These are phyloP conservation scores for Amanita polypyramis DNA, from an alignment of 768 basidiomycete genomes.

Conservation along the genomic window DNA sequence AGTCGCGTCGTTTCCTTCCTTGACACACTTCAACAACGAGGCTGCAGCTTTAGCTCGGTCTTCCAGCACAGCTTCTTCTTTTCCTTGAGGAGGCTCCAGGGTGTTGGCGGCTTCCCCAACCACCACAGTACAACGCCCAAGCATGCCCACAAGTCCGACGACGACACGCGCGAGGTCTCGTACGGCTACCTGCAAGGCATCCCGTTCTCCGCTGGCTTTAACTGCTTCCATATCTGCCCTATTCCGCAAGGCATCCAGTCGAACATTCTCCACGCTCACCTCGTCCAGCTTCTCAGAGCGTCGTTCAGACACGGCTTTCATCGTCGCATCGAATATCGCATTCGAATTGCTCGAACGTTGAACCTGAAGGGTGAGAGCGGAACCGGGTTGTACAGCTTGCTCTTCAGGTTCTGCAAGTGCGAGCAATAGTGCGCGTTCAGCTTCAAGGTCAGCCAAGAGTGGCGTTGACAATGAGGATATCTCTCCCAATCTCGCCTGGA, in stretches of 20 bases:
- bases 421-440: conserved; percentile 60
- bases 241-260: conserved; percentile 53
- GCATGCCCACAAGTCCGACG: conserved; percentile 67
- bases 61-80: conserved; percentile 24
- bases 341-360: conserved; percentile 64
- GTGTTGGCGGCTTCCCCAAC: conserved; percentile 46
- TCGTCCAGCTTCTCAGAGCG: conserved; percentile 75
- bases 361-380: conserved; percentile 45
- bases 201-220: conserved; percentile 55
- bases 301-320: conserved; percentile 75
- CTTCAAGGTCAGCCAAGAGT: conserved; percentile 50
- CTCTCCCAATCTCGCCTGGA: conserved; percentile 51
- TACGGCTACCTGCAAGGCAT: conserved; percentile 52
- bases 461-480: conserved; percentile 32
- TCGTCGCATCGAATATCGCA: conserved; percentile 78
- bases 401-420: conserved; percentile 66
- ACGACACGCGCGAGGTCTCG: conserved; percentile 55
- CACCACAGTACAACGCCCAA: conserved; percentile 68
- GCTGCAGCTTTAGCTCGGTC: conserved; percentile 30
- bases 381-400: conserved; percentile 46
- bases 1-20: conserved; percentile 58
- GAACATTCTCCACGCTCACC: conserved; percentile 54
- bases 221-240: conserved; percentile 63
- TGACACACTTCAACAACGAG: conserved; percentile 38
- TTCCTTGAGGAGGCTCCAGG: conserved; percentile 22